Evolutionary conservation across 805 yeast genomes (phyloP).

Genomic region (Lipomyces mesembrius): DNA sequence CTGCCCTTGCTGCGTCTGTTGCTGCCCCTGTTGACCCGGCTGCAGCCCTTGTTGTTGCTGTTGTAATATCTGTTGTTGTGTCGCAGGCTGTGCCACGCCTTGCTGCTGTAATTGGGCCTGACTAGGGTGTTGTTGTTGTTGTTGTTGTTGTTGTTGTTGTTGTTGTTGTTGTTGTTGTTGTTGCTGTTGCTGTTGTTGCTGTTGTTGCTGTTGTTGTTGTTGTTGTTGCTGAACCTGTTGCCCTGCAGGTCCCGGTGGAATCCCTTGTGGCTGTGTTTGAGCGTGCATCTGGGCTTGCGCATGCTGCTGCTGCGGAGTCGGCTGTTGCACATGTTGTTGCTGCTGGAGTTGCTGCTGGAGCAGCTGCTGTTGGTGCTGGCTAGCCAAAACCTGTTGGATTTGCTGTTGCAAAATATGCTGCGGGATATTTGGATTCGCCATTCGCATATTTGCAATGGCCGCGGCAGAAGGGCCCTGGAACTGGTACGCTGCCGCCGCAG

Average conservation of each 20-base stretch:
- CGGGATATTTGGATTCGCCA: constrained; percentile 24
- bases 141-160: too few species aligned
- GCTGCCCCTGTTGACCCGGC: constrained; percentile 10
- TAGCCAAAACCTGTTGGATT: constrained; percentile 23
- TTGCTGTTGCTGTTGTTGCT: too few species aligned
- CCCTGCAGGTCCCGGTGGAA: constrained; percentile 8
- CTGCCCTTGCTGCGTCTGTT: constrained; percentile 14
- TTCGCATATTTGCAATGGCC: constrained; percentile 12
- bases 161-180: too few species aligned
- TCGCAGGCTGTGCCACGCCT: neutral
- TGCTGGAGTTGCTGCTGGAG: constrained; percentile 16
- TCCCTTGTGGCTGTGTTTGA: constrained; percentile 10
- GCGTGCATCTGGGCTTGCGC: too few species aligned
- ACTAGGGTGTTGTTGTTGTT: too few species aligned
- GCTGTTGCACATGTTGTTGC: constrained; percentile 13
- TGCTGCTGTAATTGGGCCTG: too few species aligned
- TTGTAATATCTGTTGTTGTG: constrained; percentile 20
- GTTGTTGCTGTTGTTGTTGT: too few species aligned
- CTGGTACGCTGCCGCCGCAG: constrained; percentile 15
- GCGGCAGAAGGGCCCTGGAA: constrained; percentile 17
- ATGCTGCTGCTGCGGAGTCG: constrained; percentile 18
- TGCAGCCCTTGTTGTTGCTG: constrained; percentile 24
- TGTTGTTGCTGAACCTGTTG: constrained; percentile 19
- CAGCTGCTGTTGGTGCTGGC: constrained; percentile 21
- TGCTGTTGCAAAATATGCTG: constrained; percentile 31